Evolutionary conservation across 352 stramenopile species (phyloP).

Genomic region (Pythium chondricola): DNA sequence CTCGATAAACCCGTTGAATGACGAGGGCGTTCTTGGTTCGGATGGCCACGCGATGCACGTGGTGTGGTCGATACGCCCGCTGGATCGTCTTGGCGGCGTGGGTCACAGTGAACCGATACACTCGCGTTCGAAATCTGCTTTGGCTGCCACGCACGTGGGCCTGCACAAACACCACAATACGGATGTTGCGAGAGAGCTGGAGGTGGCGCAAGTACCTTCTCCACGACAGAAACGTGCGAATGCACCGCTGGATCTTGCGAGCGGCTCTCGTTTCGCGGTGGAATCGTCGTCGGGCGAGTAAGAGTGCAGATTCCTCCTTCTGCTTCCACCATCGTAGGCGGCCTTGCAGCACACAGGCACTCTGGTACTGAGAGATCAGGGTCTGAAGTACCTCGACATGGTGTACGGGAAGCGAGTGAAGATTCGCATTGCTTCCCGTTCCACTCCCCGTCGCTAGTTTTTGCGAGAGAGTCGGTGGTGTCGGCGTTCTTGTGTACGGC

Average conservation of each 20-base stretch:
- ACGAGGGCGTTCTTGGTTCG: slow-evolving; percentile 21
- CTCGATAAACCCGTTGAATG: slow-evolving; percentile 55
- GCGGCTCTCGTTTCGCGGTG: slow-evolving; percentile 35
- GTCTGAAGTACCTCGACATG: slow-evolving; percentile 31
- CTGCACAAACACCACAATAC: slow-evolving; percentile 37
- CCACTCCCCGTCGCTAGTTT: slow-evolving; percentile 33
- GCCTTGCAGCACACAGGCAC: slow-evolving; percentile 32
- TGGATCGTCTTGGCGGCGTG: slow-evolving; percentile 39
- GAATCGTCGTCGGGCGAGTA: slow-evolving; percentile 33
- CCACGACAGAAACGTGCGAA: slow-evolving; percentile 43
- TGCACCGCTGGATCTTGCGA: slow-evolving; percentile 43
- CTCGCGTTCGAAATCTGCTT: slow-evolving; percentile 22
- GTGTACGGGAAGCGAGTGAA: slow-evolving; percentile 23
- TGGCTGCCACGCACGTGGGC: slow-evolving; percentile 36
- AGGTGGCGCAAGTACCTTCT: slow-evolving; percentile 36
- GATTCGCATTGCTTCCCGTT: slow-evolving; percentile 16
- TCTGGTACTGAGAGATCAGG: slow-evolving; percentile 31
- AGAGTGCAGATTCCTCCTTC: slow-evolving; percentile 28
- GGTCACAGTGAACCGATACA: slow-evolving; percentile 20
- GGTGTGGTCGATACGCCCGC: slow-evolving; percentile 29
- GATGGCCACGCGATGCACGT: slow-evolving; percentile 19
- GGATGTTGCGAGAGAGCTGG: slow-evolving; percentile 27
- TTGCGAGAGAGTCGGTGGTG: slow-evolving; percentile 26
- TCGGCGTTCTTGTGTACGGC: slow-evolving; percentile 33
- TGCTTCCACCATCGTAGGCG: slow-evolving; percentile 39